These are phyloP conservation scores for Serendipita vermifera DNA, from an alignment of 768 basidiomycete genomes.

Conservation along the genomic window DNA sequence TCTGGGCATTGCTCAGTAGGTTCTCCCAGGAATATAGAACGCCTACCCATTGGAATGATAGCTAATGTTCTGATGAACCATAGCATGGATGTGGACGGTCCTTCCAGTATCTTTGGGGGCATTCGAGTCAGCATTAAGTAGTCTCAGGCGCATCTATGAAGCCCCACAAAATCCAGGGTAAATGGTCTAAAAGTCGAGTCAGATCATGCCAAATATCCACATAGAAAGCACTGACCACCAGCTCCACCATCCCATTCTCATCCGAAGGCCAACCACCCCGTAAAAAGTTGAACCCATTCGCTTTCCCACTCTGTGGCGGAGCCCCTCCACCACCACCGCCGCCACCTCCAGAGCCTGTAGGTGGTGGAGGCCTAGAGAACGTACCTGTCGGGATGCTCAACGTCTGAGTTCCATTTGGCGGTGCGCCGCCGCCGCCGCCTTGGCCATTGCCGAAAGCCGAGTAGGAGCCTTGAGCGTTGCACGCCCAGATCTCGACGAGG, in stretches of 20 bases:
- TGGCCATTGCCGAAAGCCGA: neutral
- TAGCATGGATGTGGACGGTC: constrained; percentile 29
- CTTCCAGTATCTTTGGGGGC: constrained; percentile 18
- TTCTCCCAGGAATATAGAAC: neutral
- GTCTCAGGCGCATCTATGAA: neutral
- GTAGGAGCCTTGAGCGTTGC: constrained; percentile 15
- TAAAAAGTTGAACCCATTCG: no score
- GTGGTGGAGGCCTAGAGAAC: no score
- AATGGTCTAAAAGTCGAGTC: no score
- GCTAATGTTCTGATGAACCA: constrained; percentile 21
- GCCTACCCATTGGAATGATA: neutral
- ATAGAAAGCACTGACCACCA: no score
- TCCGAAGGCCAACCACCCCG: constrained; percentile 26
- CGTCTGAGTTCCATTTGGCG: no score
- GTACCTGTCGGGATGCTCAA: no score
- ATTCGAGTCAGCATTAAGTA: neutral
- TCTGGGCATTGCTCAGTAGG: constrained; percentile 10
- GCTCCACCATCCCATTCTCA: constrained; percentile 26
- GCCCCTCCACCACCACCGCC: no score
- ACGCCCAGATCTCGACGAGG: constrained; percentile 28
- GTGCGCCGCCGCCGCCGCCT: neutral
- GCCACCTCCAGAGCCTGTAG: no score
- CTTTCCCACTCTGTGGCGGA: no score
- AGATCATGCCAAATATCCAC: no score
- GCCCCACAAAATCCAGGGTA: constrained; percentile 25